Percentiles rank a stretch among this genome's conserved stretches.
Evolutionary conservation across 257 asterid genomes (phyloP).

Genomic region (Linderniella brevidens): DNA sequence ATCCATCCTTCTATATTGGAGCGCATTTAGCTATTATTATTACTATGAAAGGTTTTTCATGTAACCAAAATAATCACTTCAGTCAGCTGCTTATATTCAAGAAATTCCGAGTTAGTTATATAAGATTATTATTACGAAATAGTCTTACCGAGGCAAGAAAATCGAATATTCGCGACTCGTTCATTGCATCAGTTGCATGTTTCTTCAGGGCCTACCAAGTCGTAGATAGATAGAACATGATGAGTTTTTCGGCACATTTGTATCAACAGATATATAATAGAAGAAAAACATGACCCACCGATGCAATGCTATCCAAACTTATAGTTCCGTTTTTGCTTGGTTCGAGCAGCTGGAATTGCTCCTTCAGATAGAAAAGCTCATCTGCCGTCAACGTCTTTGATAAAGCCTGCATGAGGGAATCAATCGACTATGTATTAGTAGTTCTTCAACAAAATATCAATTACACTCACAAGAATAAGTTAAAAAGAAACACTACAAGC

Average conservation of each 20-base stretch:
- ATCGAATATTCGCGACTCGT: constrained; percentile 63
- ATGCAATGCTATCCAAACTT: constrained; percentile 45
- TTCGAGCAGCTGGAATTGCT: constrained; percentile 23
- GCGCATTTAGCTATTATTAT: constrained; percentile 57
- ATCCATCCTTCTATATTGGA: constrained; percentile 91
- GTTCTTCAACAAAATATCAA: background rate
- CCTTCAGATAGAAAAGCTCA: constrained; percentile 3
- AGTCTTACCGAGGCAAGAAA: constrained; percentile 60
- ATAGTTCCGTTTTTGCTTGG: constrained; percentile 65
- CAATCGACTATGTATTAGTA: background rate
- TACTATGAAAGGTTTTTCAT: background rate
- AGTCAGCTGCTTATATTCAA: background rate
- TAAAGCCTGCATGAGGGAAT: constrained; percentile 20
- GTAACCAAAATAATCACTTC: background rate
- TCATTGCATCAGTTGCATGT: constrained; percentile 75
- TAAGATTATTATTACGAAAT: background rate
- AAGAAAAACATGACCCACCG: constrained; percentile 40
- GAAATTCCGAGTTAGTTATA: background rate
- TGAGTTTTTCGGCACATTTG: no score
- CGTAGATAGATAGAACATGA: constrained; percentile 12
- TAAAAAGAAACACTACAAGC: constrained; percentile 9
- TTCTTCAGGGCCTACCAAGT: constrained; percentile 55
- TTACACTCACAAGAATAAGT: background rate
- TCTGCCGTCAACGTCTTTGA: constrained; percentile 13
- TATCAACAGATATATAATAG: no score